These are phyloP conservation scores for Mitragyna speciosa DNA, from an alignment of 257 asterid genomes.

Conservation along the genomic window DNA sequence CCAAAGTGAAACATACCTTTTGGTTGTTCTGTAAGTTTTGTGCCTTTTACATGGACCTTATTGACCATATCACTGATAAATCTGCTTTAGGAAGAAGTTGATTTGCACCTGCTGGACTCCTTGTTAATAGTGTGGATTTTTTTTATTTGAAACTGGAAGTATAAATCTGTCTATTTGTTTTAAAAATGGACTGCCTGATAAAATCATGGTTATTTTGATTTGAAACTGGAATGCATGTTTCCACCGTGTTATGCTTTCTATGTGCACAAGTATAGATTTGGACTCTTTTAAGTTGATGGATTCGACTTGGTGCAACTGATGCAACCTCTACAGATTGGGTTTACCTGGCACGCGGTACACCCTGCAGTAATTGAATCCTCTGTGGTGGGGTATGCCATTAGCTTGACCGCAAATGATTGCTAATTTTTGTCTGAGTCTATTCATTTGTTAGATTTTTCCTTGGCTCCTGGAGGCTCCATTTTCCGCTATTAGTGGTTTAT, in stretches of 20 bases:
- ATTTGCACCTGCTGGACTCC: neutral
- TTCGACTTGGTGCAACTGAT: neutral
- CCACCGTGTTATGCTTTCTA: neutral
- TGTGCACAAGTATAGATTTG: neutral
- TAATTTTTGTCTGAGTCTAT: neutral
- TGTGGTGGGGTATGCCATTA: neutral
- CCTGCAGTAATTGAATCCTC: neutral
- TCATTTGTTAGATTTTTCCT: neutral
- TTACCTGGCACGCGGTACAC: neutral
- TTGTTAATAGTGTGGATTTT: neutral
- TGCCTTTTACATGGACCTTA: neutral
- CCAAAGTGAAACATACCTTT: neutral
- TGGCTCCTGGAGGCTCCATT: neutral
- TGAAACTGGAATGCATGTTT: neutral
- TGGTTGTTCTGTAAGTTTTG: neutral
- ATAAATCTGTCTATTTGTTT: neutral
- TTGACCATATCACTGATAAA: neutral
- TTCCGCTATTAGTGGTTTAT: neutral
- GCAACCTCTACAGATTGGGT: neutral
- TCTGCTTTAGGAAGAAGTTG: neutral
- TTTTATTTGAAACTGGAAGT: neutral
- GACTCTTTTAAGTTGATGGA: neutral
- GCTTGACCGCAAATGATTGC: neutral
- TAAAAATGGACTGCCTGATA: neutral
- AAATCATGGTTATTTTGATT: neutral